Evolutionary conservation across 2,329 filamentous ascomycete species (phyloP).

Genomic region (Chaetomiaceae sp.): DNA sequence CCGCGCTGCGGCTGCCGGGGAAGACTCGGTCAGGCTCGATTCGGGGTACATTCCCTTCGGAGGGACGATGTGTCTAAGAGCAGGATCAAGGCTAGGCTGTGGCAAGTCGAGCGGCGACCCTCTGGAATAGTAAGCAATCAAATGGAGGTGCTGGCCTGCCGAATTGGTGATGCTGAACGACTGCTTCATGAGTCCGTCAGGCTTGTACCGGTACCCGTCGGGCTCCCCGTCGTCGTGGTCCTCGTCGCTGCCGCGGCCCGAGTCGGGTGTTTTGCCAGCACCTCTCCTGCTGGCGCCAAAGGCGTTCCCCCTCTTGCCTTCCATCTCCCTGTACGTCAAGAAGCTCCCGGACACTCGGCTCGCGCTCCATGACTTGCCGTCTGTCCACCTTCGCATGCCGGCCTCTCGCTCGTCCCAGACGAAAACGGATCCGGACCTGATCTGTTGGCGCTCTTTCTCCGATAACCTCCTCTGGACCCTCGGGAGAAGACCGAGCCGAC

Average conservation of each 20-base stretch:
- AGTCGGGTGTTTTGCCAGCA: slow-evolving; percentile 75
- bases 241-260: slow-evolving; percentile 73
- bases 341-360: slow-evolving; percentile 97
- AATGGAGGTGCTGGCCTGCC: slow-evolving; percentile 79
- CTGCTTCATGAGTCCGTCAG: slow-evolving; percentile 97
- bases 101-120: slow-evolving; percentile 60
- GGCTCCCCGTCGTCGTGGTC: slow-evolving; percentile 79
- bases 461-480: slow-evolving; percentile 88
- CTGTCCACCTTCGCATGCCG: slow-evolving; percentile 97
- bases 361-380: slow-evolving; percentile 98
- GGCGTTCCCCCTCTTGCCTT: slow-evolving; percentile 84
- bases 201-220: slow-evolving; percentile 91
- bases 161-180: slow-evolving; percentile 98
- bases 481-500: slow-evolving; percentile 78
- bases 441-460: slow-evolving; percentile 94
- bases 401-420: slow-evolving; percentile 99
- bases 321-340: slow-evolving; percentile 96
- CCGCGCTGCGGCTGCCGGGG: slow-evolving; percentile 73
- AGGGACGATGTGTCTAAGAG: slow-evolving; percentile 74
- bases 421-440: slow-evolving; percentile 93
- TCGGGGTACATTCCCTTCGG: slow-evolving; percentile 96
- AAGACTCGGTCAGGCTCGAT: slow-evolving; percentile 81
- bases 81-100: slow-evolving; percentile 75
- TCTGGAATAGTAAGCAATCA: slow-evolving; percentile 93
- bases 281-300: slow-evolving; percentile 56